phyloP scores from a whole-genome alignment of 495 filamentous ascomycete species.

The Neurospora sp. region DNA sequence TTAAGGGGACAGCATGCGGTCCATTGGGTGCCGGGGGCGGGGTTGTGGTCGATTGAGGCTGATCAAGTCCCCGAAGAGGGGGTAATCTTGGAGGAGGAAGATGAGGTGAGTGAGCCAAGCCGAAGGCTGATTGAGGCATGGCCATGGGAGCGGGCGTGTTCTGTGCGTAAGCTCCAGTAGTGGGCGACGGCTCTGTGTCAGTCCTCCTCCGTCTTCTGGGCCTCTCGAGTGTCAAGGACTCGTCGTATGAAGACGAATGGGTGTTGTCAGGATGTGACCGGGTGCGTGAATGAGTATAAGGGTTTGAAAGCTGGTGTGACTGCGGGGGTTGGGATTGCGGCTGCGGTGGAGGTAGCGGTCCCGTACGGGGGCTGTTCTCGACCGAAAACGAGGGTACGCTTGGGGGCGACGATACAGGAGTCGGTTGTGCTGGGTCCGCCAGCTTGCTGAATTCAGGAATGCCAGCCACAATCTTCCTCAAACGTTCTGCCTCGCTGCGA shows the following conservation, averaged over 20 bases:
- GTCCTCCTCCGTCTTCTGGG: constrained; percentile 34
- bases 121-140: constrained; percentile 14
- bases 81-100: constrained; percentile 31
- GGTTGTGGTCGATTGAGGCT: constrained; percentile 17
- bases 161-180: constrained; percentile 25
- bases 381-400: constrained; percentile 20
- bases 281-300: constrained; percentile 6
- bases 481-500: constrained; percentile 50
- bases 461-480: constrained; percentile 50
- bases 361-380: constrained; percentile 22
- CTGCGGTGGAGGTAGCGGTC: constrained; percentile 8
- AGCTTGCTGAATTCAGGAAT: constrained; percentile 41
- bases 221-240: constrained; percentile 29
- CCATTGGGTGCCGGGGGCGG: constrained; percentile 12
- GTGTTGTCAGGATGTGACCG: constrained; percentile 12
- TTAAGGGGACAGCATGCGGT: constrained; percentile 7
- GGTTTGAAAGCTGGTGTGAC: constrained; percentile 8
- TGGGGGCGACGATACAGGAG: constrained; percentile 26
- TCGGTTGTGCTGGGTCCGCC: constrained; percentile 38
- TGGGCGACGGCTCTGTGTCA: constrained; percentile 31
- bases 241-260: constrained; percentile 16
- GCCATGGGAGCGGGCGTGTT: constrained; percentile 15
- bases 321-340: constrained; percentile 8
- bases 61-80: constrained; percentile 31
- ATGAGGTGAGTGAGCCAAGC: constrained; percentile 31